Base-by-base conservation (phyloP, 2,329 filamentous ascomycete genomes). In the Aspergillus sp. region DNA sequence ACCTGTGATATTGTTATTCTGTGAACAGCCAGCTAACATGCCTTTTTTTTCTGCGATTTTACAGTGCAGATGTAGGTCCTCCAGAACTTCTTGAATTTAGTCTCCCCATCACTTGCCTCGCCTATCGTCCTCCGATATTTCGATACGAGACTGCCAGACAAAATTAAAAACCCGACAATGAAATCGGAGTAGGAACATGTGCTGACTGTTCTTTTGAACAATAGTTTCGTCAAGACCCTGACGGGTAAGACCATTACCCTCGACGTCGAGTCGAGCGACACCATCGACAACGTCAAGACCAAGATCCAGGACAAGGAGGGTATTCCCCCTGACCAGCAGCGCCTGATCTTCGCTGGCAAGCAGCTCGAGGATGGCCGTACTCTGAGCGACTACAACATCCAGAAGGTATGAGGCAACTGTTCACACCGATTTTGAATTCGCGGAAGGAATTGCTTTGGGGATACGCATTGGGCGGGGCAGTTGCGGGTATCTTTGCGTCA, bases 251-350 rank as follows among this genome's bases (percentile, higher is more conserved):
- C 93, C 82, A 97, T 98, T 86, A 98, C 95, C 82, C 89, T 97
- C 75, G 93, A 98, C 89, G 93, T 97, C 80, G 93, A 97, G 89
- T 96, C 92, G 76, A 91, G 88, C 77, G 93, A 98, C 83, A 97
- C 93, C 75, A 98, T 98, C 85, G 93, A 98, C 88, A 98, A 97
- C 88, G 93, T 98, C 82, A 98, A 98, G 89, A 89, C 88, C 84
- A 97, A 97, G 90, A 97, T 98, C 81, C 93, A 97, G 85, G 93
- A 97, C 83, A 97, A 97, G 90, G 93, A 97, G 85, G 93, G 93
- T 73, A 97, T 97, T 71, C 93, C 93, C 73, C 93, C 93, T 68
- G 93, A 97, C 82, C 93, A 97, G 82, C 93, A 98, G 86, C 93
- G 93, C 77, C 81, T 98, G 84, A 97, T 97, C 84, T 98, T 98